phyloP scores from a whole-genome alignment of 495 filamentous ascomycete species.

The Friedmanniomyces simplex region DNA sequence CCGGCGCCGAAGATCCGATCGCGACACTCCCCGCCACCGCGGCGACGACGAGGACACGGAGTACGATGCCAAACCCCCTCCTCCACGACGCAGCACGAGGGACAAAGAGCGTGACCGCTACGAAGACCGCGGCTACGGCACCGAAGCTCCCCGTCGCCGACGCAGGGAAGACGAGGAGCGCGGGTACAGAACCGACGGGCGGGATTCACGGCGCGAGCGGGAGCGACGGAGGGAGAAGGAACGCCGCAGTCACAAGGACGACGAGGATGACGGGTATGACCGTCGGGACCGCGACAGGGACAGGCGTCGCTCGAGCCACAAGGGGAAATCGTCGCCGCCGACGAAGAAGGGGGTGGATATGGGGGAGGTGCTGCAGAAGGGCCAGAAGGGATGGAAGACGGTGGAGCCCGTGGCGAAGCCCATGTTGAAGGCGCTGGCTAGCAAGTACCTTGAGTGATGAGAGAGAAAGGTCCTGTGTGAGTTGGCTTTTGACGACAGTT shows the following conservation, averaged over 20 bases:
- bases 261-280: not conserved
- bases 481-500: slow-evolving; percentile 1
- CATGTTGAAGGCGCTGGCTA: slow-evolving; percentile 14
- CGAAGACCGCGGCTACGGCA: slow-evolving; percentile 5
- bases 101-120: not conserved
- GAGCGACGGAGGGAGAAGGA: slow-evolving; percentile 5
- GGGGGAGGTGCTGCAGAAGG: slow-evolving; percentile 13
- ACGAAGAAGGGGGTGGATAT: slow-evolving; percentile 1
- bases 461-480: too few relatives aligned
- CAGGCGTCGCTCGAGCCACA: not conserved
- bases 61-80: not conserved
- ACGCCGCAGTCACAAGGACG: slow-evolving; percentile 5
- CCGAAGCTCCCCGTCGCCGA: not conserved
- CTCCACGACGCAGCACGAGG: not conserved
- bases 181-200: not conserved
- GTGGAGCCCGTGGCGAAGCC: slow-evolving; percentile 21
- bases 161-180: not conserved
- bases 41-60: slow-evolving; percentile 8
- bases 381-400: slow-evolving; percentile 16
- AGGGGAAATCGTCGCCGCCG: not conserved
- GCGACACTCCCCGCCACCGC: not conserved
- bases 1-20: not conserved
- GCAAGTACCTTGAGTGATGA: slow-evolving; percentile 16
- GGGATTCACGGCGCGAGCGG: not conserved
- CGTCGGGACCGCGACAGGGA: not conserved